Evolutionary conservation across 169 alveolate genomes (phyloP).

Genomic region (Hepatocystis sp.): DNA sequence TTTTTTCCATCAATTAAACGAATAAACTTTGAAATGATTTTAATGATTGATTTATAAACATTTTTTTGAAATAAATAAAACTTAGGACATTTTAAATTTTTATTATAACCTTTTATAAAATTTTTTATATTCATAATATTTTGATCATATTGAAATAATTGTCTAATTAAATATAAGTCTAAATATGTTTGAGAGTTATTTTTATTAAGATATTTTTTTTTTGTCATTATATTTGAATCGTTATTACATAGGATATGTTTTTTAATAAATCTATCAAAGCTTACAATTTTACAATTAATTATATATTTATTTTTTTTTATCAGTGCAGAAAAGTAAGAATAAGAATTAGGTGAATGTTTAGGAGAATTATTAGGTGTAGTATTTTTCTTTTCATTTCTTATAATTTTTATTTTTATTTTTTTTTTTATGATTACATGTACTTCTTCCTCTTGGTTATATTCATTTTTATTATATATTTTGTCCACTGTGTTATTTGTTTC

Average conservation of each 20-base stretch:
- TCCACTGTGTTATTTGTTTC: not conserved
- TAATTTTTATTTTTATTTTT: not conserved
- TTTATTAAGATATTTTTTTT: not conserved
- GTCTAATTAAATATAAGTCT: constrained; percentile 8
- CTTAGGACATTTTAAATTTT: not conserved
- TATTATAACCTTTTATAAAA: constrained; percentile 22
- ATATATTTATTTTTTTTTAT: not conserved
- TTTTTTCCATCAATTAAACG: constrained; percentile 2
- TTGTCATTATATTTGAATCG: constrained; percentile 6
- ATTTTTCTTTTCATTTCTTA: constrained; percentile 2
- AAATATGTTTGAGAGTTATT: not conserved
- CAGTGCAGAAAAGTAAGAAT: no score
- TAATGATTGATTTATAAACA: constrained; percentile 6
- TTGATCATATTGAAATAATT: constrained; percentile 21
- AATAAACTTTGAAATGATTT: constrained; percentile 10
- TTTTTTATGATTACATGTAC: not conserved
- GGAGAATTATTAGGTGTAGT: no score
- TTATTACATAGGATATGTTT: not conserved
- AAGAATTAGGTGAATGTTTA: no score
- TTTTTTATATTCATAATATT: constrained; percentile 19
- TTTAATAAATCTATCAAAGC: not conserved
- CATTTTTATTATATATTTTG: not conserved
- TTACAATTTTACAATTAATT: constrained; percentile 20
- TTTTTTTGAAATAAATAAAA: constrained; percentile 8
- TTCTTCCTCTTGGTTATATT: not conserved